phyloP scores from a whole-genome alignment of 305 asterid species.

The Fraxinus xanthoxyloides region DNA sequence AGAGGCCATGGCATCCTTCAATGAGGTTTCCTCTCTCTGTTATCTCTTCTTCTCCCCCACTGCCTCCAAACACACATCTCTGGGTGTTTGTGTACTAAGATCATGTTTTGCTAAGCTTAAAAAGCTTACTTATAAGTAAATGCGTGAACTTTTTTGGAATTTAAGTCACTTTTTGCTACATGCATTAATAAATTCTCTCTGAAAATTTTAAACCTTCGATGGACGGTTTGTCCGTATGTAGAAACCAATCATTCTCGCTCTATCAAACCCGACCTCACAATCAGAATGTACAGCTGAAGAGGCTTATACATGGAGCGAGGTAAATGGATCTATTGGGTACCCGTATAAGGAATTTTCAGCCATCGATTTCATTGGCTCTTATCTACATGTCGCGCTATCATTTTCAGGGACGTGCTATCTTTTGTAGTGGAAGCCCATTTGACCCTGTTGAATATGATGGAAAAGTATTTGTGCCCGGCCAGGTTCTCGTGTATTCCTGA shows the following conservation, averaged over 20 bases:
- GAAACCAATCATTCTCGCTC: conserved; percentile 91
- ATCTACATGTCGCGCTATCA: not conserved
- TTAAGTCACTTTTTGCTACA: not conserved
- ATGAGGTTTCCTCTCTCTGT: conserved; percentile 47
- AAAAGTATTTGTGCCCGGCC: conserved; percentile 65
- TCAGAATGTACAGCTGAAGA: conserved; percentile 97
- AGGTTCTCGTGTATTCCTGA: conserved; percentile 46
- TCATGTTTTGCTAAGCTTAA: not conserved
- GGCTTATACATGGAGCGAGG: conserved; percentile 94
- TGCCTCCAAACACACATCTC: not conserved
- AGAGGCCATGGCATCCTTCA: conserved; percentile 89
- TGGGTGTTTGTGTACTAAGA: not conserved
- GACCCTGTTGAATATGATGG: conserved; percentile 74
- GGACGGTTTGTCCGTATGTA: conserved; percentile 24
- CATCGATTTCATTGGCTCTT: conserved; percentile 8
- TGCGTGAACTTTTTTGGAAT: not conserved
- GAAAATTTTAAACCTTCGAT: not conserved
- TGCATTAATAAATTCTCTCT: not conserved
- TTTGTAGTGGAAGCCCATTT: conserved; percentile 95
- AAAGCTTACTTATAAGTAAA: not conserved
- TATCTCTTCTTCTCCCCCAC: conserved; percentile 11
- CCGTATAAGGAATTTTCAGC: not conserved
- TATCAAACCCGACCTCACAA: conserved; percentile 96
- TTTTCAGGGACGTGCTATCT: conserved; percentile 77
- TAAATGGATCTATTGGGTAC: conserved; percentile 23